phyloP scores from a whole-genome alignment of 257 asterid genomes.

The Nicotiana paniculata region DNA sequence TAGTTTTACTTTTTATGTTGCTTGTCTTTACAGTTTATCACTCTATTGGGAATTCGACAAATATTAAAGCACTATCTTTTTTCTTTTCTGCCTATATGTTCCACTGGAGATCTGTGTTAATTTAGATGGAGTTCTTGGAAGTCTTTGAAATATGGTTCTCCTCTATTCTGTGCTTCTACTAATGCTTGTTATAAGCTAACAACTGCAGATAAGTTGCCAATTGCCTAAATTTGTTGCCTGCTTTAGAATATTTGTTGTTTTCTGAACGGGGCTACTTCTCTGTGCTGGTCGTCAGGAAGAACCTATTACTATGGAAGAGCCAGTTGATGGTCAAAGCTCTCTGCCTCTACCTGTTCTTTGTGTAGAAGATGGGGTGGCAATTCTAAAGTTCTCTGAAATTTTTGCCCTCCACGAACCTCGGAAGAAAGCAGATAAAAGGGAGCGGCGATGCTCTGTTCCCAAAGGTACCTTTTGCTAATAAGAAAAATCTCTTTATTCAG shows the following conservation, averaged over 20 bases:
- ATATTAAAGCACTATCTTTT: neutral
- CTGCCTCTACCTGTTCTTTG: conserved; percentile 83
- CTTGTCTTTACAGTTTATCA: neutral
- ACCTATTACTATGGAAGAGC: conserved; percentile 41
- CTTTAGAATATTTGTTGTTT: conserved; percentile 2
- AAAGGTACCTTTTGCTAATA: conserved; percentile 45
- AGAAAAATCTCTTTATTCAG: neutral
- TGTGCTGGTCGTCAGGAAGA: conserved; percentile 53
- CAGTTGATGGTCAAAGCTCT: conserved; percentile 39
- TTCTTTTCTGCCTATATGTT: neutral
- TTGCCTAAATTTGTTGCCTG: conserved; percentile 5
- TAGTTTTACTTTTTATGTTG: neutral
- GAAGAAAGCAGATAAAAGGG: conserved; percentile 63
- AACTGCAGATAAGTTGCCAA: neutral
- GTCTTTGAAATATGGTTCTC: neutral
- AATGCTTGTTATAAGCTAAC: neutral
- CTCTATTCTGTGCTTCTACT: neutral
- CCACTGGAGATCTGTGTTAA: neutral
- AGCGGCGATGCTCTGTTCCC: conserved; percentile 42
- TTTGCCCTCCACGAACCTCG: conserved; percentile 72
- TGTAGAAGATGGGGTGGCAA: conserved; percentile 76
- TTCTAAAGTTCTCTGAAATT: conserved; percentile 87
- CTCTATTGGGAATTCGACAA: neutral
- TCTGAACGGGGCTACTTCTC: conserved; percentile 6
- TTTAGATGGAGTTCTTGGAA: neutral